Base-by-base conservation (phyloP, 2,329 filamentous ascomycete genomes). In the Aureobasidium sp. region DNA sequence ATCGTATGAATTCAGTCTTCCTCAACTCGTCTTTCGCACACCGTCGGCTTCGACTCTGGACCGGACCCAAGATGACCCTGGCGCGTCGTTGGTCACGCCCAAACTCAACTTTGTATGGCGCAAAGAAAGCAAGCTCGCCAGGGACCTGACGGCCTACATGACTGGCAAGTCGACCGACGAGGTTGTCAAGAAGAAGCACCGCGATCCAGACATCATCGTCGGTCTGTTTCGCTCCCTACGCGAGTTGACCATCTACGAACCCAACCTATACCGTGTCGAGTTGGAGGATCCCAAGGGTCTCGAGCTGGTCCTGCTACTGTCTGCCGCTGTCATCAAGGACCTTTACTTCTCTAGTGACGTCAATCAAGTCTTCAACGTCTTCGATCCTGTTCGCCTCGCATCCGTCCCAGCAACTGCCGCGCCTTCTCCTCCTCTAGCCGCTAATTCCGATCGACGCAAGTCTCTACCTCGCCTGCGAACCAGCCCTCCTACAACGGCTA, bases 181-280 rank as follows among this genome's bases (percentile, higher is more conserved):
- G 3, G 84, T 83, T 33, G 85, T 83, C 24, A 90, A 87, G 75
- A 90, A 80, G 67, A 85, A 90, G 78, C 89, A 81, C 77, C 93
- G 90, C 72, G 94, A 99, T 72, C 93, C 94, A 0, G 94, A 97
- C 74, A 97, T 97, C 67, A 92, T 91, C 0, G 82, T 97, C n/a
- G 91, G 91, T 2, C 82, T 97, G 68, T 96, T 92, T 79, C 86
- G 88, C 66, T 82, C 83, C 19, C 79, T 87, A 29, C 87, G 85
- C 67, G 89, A 92, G 68, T 75, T 97, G 63, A 96, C 92, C 1
- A 82, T 99, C 45, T 97, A 97, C 77, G 90, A 99, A 74, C 90
- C 93, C 5, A 97, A 97, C 71, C 80, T 97, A 70, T 87, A 88
- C 64, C 82, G 94, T 7, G 88, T 97, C 12, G 92, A 97, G 47